Evolutionary conservation across 176 grass and related monocot species (phyloP).

Genomic region (Phoenix dactylifera): DNA sequence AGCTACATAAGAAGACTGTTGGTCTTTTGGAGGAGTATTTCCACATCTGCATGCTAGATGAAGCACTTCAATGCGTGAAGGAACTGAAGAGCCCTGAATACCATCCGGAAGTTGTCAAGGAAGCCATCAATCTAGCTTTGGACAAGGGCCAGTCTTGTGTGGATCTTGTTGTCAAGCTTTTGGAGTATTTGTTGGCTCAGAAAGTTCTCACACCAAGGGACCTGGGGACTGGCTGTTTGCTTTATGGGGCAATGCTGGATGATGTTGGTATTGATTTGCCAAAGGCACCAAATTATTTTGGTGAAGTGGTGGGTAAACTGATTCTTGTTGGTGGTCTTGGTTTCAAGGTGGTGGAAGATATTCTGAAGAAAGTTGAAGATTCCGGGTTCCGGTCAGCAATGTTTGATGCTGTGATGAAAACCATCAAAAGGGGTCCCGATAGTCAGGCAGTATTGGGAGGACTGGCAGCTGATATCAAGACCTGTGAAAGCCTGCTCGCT

Average conservation of each 20-base stretch:
- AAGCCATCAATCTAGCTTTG: slow-evolving; percentile 8
- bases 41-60: slow-evolving; percentile 1
- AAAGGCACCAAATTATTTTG: slow-evolving; percentile 1
- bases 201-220: slow-evolving; percentile 2
- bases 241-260: background rate
- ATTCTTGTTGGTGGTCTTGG: background rate
- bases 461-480: too few relatives aligned
- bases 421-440: background rate
- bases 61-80: slow-evolving; percentile 6
- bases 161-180: slow-evolving; percentile 2
- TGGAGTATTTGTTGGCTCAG: background rate
- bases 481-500: too few relatives aligned
- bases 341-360: slow-evolving; percentile 2
- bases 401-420: slow-evolving; percentile 4
- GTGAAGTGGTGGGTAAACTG: slow-evolving; percentile 4
- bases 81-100: slow-evolving; percentile 1
- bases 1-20: slow-evolving; percentile 3
- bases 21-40: slow-evolving; percentile 8
- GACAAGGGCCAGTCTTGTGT: background rate
- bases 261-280: slow-evolving; percentile 8
- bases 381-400: background rate
- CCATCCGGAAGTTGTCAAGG: slow-evolving; percentile 6
- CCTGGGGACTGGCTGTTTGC: slow-evolving; percentile 7
- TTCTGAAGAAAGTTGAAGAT: slow-evolving; percentile 10
- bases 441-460: background rate